These are phyloP conservation scores for Colletotrichum lentis DNA, from an alignment of 2,329 filamentous ascomycete genomes.

Conservation along the genomic window DNA sequence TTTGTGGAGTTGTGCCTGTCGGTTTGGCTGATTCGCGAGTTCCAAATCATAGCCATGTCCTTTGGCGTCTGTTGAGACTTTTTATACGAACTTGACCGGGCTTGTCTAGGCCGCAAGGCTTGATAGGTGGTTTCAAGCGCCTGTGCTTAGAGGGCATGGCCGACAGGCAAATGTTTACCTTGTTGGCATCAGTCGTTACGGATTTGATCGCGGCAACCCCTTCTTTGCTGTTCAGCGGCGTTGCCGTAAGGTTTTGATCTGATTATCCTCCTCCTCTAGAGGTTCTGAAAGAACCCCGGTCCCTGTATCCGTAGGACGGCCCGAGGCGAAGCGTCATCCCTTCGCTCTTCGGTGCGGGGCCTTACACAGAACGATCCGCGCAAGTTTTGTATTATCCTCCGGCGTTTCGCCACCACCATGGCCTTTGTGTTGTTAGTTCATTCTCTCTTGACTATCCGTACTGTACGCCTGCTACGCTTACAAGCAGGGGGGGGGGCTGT, in stretches of 20 bases:
- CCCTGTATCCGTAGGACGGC: conserved; percentile 35
- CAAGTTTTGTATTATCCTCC: background rate
- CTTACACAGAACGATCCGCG: conserved; percentile 1
- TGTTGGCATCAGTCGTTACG: background rate
- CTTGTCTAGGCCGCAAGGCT: background rate
- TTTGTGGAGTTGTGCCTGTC: background rate
- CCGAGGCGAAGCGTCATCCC: conserved; percentile 28
- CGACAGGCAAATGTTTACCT: background rate
- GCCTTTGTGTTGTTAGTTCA: background rate
- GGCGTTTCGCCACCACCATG: conserved; percentile 3
- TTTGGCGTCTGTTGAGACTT: background rate
- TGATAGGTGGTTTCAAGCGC: background rate
- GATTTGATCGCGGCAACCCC: background rate
- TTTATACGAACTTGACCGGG: no score
- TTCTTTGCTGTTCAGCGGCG: background rate
- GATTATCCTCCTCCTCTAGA: conserved; percentile 10
- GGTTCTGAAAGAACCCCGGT: conserved; percentile 16
- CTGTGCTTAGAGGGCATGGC: background rate
- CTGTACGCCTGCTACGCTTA: background rate
- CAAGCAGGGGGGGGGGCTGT: background rate
- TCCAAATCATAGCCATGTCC: conserved; percentile 2
- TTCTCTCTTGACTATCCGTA: background rate
- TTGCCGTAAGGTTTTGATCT: conserved; percentile 14
- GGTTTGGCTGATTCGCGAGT: conserved; percentile 7
- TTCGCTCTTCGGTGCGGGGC: conserved; percentile 19